phyloP scores from a whole-genome alignment of 1,284 basidiomycete species.

The Kwoniella shivajii region DNA sequence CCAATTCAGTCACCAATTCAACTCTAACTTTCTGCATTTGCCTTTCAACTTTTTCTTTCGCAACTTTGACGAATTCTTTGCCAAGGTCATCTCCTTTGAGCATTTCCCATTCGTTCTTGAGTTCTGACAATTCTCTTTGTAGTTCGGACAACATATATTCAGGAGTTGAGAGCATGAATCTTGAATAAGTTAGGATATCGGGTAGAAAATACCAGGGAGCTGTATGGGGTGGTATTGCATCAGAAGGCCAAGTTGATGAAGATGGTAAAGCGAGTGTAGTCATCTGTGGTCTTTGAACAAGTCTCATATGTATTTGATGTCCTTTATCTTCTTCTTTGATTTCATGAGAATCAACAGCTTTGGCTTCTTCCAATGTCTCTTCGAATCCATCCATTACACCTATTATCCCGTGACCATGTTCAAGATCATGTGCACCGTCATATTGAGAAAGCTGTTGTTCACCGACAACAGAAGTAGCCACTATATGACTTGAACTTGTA shows the following conservation, averaged over 20 bases:
- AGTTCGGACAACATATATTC: conserved; percentile 76
- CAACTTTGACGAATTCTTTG: conserved; percentile 76
- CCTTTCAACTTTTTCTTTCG: conserved; percentile 70
- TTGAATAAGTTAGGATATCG: conserved; percentile 83
- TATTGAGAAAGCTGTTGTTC: too few relatives aligned
- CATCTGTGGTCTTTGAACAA: conserved; percentile 90
- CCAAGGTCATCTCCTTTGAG: conserved; percentile 73
- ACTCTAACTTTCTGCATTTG: conserved; percentile 73
- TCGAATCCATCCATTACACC: conserved; percentile 43
- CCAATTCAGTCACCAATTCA: conserved; percentile 65
- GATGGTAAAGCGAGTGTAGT: conserved; percentile 94
- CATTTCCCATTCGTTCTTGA: conserved; percentile 60
- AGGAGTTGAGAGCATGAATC: conserved; percentile 95
- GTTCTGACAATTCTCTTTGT: conserved; percentile 70
- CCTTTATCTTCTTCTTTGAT: conserved; percentile 11
- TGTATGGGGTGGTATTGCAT: conserved; percentile 77
- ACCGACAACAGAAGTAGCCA: neutral
- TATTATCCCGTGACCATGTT: conserved; percentile 19
- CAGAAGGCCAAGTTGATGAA: conserved; percentile 89
- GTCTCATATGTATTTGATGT: conserved; percentile 71
- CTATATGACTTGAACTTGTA: too few relatives aligned
- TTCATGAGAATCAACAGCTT: conserved; percentile 16
- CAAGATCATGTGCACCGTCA: conserved; percentile 42
- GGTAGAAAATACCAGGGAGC: conserved; percentile 96
- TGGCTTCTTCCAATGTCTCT: conserved; percentile 19